These are phyloP conservation scores for Keithomyces neogunnii DNA, from an alignment of 2,329 filamentous ascomycete genomes.

Conservation along the genomic window DNA sequence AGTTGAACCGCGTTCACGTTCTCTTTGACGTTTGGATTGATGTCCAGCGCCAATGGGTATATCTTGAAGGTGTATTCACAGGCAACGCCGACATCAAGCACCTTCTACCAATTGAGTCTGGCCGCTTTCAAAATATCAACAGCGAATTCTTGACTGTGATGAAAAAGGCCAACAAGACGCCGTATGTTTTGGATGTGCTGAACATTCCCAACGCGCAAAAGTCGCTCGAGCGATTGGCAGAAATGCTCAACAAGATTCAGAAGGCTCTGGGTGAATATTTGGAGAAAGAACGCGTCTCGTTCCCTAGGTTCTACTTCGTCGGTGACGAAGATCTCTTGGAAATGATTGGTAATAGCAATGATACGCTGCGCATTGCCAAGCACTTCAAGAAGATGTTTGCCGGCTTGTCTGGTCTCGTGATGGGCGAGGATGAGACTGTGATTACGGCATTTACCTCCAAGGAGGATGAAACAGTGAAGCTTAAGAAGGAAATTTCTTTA, in stretches of 20 bases:
- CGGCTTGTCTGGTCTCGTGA: constrained; percentile 79
- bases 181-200: constrained; percentile 90
- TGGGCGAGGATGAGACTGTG: constrained; percentile 73
- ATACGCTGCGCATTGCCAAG: constrained; percentile 91
- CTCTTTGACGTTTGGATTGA: constrained; percentile 99
- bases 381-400: constrained; percentile 99
- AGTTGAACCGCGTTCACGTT: constrained; percentile 92
- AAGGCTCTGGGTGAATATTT: constrained; percentile 98
- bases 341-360: constrained; percentile 99
- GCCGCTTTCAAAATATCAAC: constrained; percentile 98
- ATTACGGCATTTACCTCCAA: constrained; percentile 93
- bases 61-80: constrained; percentile 96
- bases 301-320: constrained; percentile 98
- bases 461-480: constrained; percentile 77
- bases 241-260: constrained; percentile 96
- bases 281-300: constrained; percentile 93
- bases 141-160: constrained; percentile 98
- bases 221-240: constrained; percentile 89
- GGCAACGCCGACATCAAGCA: constrained; percentile 99
- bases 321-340: constrained; percentile 97
- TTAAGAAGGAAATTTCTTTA: constrained; percentile 88
- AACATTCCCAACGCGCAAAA: constrained; percentile 95
- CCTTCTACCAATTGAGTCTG: constrained; percentile 89
- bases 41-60: constrained; percentile 99
- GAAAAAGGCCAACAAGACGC: constrained; percentile 98